Percentiles rank a stretch among this genome's conserved stretches.
Evolutionary conservation across 2,329 filamentous ascomycete genomes (phyloP).

Genomic region (Apiospora aurea): DNA sequence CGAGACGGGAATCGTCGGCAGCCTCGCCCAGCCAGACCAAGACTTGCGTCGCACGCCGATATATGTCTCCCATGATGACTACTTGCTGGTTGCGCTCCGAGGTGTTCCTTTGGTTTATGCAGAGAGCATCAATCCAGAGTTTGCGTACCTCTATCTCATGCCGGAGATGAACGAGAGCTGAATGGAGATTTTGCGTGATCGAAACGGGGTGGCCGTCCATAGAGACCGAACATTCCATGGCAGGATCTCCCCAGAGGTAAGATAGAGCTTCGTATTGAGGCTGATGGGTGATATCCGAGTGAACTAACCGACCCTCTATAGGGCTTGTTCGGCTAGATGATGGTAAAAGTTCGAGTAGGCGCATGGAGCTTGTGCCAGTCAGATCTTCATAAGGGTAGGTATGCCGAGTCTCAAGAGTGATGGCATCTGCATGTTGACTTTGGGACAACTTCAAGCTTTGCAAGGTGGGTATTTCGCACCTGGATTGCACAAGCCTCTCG

Average conservation of each 20-base stretch:
- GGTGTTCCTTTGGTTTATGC: conserved; percentile 33
- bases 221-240: not conserved
- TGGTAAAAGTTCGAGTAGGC: not conserved
- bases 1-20: not conserved
- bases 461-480: not conserved
- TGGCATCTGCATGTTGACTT: not conserved
- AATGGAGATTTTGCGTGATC: not conserved
- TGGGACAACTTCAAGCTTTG: not conserved
- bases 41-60: conserved; percentile 24
- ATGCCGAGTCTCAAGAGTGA: not conserved
- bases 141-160: not conserved
- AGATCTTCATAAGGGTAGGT: not conserved
- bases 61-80: conserved; percentile 33
- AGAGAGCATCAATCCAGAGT: conserved; percentile 35
- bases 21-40: conserved; percentile 33
- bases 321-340: not conserved
- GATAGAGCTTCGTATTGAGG: not conserved
- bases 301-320: not conserved
- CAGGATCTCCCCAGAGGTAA: not conserved
- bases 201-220: not conserved
- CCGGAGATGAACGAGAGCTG: not conserved
- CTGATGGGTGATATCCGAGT: not conserved
- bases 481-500: not conserved
- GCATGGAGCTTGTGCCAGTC: not conserved
- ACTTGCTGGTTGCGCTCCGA: conserved; percentile 32